phyloP scores from a whole-genome alignment of 1,284 basidiomycete genomes.

The Puccinia coronata region DNA sequence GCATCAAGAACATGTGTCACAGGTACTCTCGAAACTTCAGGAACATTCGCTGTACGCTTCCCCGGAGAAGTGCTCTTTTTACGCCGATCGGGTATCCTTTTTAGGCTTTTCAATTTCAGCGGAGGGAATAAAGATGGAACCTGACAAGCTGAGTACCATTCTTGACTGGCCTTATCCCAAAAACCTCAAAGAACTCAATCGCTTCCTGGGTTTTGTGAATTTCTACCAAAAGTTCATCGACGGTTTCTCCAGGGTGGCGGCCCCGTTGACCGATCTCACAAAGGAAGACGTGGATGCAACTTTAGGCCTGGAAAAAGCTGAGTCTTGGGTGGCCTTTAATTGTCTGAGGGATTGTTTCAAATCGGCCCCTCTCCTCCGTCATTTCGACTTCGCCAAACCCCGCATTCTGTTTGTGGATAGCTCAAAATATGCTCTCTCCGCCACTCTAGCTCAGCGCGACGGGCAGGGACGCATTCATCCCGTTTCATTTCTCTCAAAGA shows the following conservation, averaged over 20 bases:
- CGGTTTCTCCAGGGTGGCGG: not conserved
- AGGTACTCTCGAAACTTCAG: slow-evolving; percentile 3
- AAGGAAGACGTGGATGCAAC: not conserved
- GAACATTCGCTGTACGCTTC: slow-evolving; percentile 18
- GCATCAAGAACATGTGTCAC: not conserved
- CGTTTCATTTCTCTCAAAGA: slow-evolving; percentile 10
- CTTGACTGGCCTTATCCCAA: slow-evolving; percentile 23
- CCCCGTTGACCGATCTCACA: not conserved
- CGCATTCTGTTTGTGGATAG: not conserved
- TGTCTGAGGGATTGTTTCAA: not conserved
- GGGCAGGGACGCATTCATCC: not conserved
- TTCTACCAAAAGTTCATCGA: slow-evolving; percentile 21
- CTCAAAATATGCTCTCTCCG: slow-evolving; percentile 9
- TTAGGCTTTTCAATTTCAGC: slow-evolving; percentile 21
- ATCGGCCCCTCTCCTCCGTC: not conserved
- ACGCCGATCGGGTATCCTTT: slow-evolving; percentile 2
- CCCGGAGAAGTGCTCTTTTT: slow-evolving; percentile 35
- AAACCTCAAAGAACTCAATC: slow-evolving; percentile 3
- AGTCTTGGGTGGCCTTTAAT: not conserved
- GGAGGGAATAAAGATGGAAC: slow-evolving; percentile 6
- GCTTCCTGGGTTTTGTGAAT: slow-evolving; percentile 23
- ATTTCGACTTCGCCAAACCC: slow-evolving; percentile 25
- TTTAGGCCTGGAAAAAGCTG: not conserved
- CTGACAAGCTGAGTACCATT: slow-evolving; percentile 11
- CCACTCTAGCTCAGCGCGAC: not conserved